Percentiles rank a stretch among this genome's conserved stretches.
Evolutionary conservation across 805 yeast species (phyloP).

Genomic region (Yueomyces sinensis): DNA sequence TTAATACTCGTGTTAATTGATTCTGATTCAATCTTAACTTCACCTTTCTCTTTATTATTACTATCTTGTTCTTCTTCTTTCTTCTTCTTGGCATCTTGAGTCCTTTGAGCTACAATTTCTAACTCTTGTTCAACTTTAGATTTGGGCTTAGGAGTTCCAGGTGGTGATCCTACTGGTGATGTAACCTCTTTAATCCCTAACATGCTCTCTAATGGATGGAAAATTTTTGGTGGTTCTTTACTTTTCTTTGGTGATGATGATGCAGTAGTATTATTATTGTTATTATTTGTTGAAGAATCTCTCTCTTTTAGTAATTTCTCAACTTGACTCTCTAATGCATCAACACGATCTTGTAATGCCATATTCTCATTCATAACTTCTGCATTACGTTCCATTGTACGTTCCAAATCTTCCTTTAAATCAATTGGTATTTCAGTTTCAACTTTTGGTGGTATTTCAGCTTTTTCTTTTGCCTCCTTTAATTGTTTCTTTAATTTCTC

Average conservation of each 20-base stretch:
- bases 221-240: not conserved
- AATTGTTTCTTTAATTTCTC: constrained; percentile 32
- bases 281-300: constrained; percentile 1
- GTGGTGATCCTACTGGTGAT: not conserved
- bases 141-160: not conserved
- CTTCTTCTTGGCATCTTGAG: not conserved
- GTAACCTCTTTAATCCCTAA: not conserved
- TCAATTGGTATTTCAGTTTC: constrained; percentile 27
- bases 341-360: constrained; percentile 39
- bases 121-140: not conserved
- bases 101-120: not conserved
- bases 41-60: too few relatives aligned
- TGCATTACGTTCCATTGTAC: constrained; percentile 45
- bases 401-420: constrained; percentile 39
- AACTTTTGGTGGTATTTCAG: constrained; percentile 18
- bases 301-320: constrained; percentile 24
- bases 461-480: constrained; percentile 21
- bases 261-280: not conserved
- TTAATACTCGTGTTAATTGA: too few relatives aligned
- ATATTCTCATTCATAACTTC: constrained; percentile 56
- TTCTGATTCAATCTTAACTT: too few relatives aligned
- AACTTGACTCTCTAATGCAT: constrained; percentile 30
- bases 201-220: not conserved
- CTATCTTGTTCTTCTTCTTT: too few relatives aligned
- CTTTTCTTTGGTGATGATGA: not conserved